These are phyloP conservation scores for Vaccinium myrtillus DNA, from an alignment of 148 eudicot species.

Conservation along the genomic window DNA sequence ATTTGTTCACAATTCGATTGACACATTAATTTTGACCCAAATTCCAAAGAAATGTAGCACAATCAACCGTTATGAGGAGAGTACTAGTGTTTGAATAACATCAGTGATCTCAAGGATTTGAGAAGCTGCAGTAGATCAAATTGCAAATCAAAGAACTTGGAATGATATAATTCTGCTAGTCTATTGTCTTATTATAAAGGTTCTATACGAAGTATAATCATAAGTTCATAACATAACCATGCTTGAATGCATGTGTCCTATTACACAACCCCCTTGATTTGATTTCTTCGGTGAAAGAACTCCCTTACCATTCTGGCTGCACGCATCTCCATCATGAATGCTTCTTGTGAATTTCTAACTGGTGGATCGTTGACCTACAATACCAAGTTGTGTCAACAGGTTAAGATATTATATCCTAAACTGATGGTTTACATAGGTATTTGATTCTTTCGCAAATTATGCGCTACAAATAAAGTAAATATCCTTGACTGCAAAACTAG, in stretches of 20 bases:
- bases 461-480: neutral
- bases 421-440: neutral
- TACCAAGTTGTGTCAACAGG: conserved; percentile 5
- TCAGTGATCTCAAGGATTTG: neutral
- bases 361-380: conserved; percentile 80
- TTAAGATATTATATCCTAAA: neutral
- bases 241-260: neutral
- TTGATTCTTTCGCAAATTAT: neutral
- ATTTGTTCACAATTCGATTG: neutral
- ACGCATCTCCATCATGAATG: conserved; percentile 96
- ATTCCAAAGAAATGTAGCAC: neutral
- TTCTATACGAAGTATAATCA: neutral
- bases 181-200: neutral
- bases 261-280: neutral
- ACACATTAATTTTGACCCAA: neutral
- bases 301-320: conserved; percentile 80
- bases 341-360: conserved; percentile 83
- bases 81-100: neutral
- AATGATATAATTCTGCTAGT: neutral
- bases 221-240: neutral
- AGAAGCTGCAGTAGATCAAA: neutral
- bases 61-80: neutral
- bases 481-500: neutral
- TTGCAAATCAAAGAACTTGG: neutral
- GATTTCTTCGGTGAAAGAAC: neutral